phyloP scores from a whole-genome alignment of 1,139 yeast genomes.

The Saccharomyces hybrid region DNA sequence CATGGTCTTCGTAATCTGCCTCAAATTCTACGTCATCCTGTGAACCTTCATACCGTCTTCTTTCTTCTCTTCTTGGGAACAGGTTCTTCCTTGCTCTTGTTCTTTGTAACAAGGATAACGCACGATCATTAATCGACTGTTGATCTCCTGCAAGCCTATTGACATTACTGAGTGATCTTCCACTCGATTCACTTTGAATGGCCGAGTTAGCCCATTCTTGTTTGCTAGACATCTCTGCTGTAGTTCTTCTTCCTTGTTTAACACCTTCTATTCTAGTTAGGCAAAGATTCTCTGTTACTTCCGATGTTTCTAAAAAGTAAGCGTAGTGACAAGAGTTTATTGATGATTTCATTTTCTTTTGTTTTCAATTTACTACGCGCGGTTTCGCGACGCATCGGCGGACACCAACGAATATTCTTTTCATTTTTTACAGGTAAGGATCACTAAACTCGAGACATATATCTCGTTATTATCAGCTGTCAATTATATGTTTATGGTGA shows the following conservation, averaged over 20 bases:
- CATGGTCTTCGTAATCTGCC: background rate
- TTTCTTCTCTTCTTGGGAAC: conserved; percentile 18
- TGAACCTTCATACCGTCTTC: conserved; percentile 15
- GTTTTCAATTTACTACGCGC: background rate
- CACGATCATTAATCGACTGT: conserved; percentile 27
- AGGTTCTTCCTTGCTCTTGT: conserved; percentile 26
- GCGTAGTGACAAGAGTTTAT: background rate
- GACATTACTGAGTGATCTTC: conserved; percentile 7
- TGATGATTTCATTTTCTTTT: background rate
- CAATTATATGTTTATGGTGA: background rate
- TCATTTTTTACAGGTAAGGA: background rate
- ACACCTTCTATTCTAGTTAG: background rate
- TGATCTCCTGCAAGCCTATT: conserved; percentile 16
- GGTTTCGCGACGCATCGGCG: background rate
- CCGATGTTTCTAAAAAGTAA: background rate
- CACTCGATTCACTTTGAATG: background rate
- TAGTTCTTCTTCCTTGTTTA: background rate
- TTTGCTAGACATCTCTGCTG: background rate
- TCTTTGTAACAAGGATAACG: conserved; percentile 24
- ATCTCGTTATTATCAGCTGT: background rate
- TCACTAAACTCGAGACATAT: background rate
- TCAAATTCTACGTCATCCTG: background rate
- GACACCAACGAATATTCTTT: background rate
- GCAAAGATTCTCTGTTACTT: background rate
- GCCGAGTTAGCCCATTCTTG: background rate